phyloP scores from a whole-genome alignment of 331 rosid genomes.

The Spiraea crenata region DNA sequence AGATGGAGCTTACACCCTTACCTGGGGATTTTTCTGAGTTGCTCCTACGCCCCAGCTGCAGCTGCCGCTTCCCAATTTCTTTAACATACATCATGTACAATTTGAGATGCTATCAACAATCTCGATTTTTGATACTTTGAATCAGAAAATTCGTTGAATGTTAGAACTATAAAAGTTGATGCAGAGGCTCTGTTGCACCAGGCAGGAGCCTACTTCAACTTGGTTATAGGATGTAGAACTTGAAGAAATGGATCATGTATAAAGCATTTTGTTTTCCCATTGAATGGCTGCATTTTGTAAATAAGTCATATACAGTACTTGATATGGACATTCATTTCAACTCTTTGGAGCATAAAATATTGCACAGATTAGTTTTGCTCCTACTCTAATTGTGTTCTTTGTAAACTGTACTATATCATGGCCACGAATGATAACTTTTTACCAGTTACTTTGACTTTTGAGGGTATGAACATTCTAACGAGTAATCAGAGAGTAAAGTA shows the following conservation, averaged over 20 bases:
- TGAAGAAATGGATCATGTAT: neutral
- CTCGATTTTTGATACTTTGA: conserved; percentile 2
- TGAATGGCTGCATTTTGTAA: neutral
- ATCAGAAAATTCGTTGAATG: neutral
- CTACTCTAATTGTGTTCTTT: no score
- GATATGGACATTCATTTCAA: neutral
- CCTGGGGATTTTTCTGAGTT: conserved; percentile 9
- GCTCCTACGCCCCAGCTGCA: conserved; percentile 3
- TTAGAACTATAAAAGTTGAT: conserved; percentile 6
- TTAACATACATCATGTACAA: conserved; percentile 2
- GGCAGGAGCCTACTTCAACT: conserved; percentile 11
- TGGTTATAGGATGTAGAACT: neutral
- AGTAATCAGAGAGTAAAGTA: no score
- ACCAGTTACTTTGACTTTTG: no score
- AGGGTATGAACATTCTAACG: no score
- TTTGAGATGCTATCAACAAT: neutral
- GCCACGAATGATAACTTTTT: no score
- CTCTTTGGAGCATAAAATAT: neutral
- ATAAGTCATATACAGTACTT: neutral
- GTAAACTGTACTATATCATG: no score
- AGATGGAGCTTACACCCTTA: neutral
- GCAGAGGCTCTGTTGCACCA: conserved; percentile 11
- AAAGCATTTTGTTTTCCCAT: neutral
- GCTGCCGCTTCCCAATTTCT: neutral
- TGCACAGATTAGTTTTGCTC: no score